Evolutionary conservation across 768 basidiomycete genomes (phyloP).

Genomic region (Galerina marginata): DNA sequence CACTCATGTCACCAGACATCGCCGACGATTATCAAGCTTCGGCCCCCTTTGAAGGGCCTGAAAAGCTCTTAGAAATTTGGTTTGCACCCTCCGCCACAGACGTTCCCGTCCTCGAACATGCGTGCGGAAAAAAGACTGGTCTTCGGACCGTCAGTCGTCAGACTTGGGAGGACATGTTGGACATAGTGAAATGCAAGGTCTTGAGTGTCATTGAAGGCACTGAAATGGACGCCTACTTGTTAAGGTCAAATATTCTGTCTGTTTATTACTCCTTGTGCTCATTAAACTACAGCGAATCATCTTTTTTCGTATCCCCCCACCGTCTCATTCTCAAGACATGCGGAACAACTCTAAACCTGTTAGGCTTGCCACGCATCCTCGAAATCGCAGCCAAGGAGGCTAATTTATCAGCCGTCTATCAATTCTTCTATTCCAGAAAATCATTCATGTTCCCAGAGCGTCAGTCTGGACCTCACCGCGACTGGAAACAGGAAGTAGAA

Average conservation of each 20-base stretch:
- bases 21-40: conserved; percentile 41
- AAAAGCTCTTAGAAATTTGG: conserved; percentile 97
- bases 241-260: conserved; percentile 68
- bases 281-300: conserved; percentile 79
- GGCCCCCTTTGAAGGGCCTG: conserved; percentile 88
- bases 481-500: conserved; percentile 93
- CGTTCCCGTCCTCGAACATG: conserved; percentile 51
- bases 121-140: conserved; percentile 58
- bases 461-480: conserved; percentile 89
- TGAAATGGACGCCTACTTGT: conserved; percentile 94
- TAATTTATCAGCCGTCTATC: conserved; percentile 72
- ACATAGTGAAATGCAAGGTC: conserved; percentile 95
- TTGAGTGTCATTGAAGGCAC: conserved; percentile 86
- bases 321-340: conserved; percentile 98
- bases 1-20: conserved; percentile 38
- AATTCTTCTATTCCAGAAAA: conserved; percentile 98
- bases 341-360: conserved; percentile 96
- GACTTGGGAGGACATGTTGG: conserved; percentile 97
- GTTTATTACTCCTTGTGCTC: conserved; percentile 4
- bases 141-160: conserved; percentile 75
- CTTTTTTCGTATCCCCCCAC: conserved; percentile 93
- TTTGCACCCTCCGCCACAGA: conserved; percentile 80
- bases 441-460: conserved; percentile 99
- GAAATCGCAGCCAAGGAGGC: conserved; percentile 83
- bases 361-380: conserved; percentile 93